Evolutionary conservation across 371 early-diverging fungal species (phyloP).

Genomic region (Zopfochytrium polystomum): DNA sequence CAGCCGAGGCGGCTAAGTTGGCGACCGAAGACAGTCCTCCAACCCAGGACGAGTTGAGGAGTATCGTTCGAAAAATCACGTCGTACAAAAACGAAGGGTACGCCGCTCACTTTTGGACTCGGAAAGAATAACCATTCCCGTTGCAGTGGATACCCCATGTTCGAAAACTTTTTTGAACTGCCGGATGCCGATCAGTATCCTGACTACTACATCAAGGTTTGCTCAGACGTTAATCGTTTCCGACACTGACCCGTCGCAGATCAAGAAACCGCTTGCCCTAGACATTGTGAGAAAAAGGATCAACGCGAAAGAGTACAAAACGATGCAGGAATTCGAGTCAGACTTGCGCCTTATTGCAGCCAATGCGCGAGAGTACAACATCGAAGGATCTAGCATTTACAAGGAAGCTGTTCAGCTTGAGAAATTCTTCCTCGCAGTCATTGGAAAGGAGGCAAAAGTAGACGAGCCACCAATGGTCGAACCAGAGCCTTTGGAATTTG

Average conservation of each 20-base stretch:
- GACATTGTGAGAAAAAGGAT: slow-evolving; percentile 49
- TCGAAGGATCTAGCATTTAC: slow-evolving; percentile 33
- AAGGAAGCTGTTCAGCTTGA: slow-evolving; percentile 45
- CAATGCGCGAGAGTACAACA: slow-evolving; percentile 41
- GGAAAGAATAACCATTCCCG: background rate
- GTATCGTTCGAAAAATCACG: slow-evolving; percentile 17
- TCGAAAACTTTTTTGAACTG: slow-evolving; percentile 69
- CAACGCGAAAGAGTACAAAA: slow-evolving; percentile 20
- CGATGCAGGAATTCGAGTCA: slow-evolving; percentile 24
- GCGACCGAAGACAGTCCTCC: background rate
- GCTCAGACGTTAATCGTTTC: slow-evolving; percentile 15
- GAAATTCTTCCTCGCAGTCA: slow-evolving; percentile 13
- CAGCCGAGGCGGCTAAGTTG: background rate
- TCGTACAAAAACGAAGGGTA: slow-evolving; percentile 6
- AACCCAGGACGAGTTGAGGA: background rate
- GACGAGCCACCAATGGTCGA: background rate
- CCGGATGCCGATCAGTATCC: slow-evolving; percentile 79
- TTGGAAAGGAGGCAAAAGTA: slow-evolving; percentile 4
- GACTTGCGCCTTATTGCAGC: slow-evolving; percentile 35
- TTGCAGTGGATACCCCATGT: slow-evolving; percentile 51
- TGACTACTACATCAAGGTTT: slow-evolving; percentile 73
- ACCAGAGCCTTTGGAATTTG: slow-evolving; percentile 15
- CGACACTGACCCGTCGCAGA: slow-evolving; percentile 45
- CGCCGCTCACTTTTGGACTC: background rate
- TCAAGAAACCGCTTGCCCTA: slow-evolving; percentile 79